phyloP scores from a whole-genome alignment of 768 basidiomycete genomes.

The Mrakia frigida region DNA sequence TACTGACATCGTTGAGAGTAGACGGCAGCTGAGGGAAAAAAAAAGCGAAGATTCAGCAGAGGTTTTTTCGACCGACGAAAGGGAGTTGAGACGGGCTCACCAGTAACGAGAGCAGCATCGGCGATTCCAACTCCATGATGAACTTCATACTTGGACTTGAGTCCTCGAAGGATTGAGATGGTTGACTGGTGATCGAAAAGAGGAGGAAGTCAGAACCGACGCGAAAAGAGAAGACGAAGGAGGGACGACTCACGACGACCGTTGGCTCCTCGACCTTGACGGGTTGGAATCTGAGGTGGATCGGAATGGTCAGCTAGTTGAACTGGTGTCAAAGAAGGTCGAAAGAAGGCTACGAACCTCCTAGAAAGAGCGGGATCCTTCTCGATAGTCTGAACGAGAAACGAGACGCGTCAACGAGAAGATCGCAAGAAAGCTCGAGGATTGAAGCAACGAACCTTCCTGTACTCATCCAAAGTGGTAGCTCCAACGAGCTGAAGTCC shows the following conservation, averaged over 20 bases:
- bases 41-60: background rate
- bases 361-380: conserved; percentile 88
- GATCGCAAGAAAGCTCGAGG: conserved; percentile 35
- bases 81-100: conserved; percentile 36
- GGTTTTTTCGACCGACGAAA: background rate
- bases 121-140: conserved; percentile 92
- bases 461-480: conserved; percentile 55
- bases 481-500: conserved; percentile 86
- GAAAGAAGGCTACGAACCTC: conserved; percentile 36
- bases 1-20: conserved; percentile 51
- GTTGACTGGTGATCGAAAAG: conserved; percentile 34
- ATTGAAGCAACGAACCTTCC: conserved; percentile 48
- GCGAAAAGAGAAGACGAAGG: background rate
- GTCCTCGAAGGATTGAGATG: conserved; percentile 66
- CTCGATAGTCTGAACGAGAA: conserved; percentile 56
- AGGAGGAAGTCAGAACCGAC: background rate
- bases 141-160: conserved; percentile 78
- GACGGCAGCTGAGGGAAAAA: conserved; percentile 58
- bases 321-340: too few relatives aligned
- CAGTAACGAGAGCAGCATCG: conserved; percentile 80
- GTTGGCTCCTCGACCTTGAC: conserved; percentile 83
- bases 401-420: conserved; percentile 61
- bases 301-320: too few relatives aligned
- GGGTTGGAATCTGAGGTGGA: conserved; percentile 63
- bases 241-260: conserved; percentile 49